Percentiles rank a stretch among this genome's conserved stretches.
phyloP scores from a whole-genome alignment of 2,329 filamentous ascomycete species.

The Diaporthe velutina region DNA sequence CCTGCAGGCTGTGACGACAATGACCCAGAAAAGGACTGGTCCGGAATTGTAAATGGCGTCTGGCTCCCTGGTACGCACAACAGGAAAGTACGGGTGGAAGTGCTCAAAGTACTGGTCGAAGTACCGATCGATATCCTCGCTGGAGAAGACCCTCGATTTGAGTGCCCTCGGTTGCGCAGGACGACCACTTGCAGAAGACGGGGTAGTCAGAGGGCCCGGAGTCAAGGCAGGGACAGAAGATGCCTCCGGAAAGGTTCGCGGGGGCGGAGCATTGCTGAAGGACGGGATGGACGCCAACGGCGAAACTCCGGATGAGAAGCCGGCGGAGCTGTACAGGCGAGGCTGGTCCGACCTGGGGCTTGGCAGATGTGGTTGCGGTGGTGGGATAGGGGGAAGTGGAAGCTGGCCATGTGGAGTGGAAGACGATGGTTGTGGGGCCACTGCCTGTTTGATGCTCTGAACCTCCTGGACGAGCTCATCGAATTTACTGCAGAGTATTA shows the following conservation, averaged over 20 bases:
- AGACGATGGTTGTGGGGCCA: conserved; percentile 47
- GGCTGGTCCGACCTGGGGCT: conserved; percentile 8
- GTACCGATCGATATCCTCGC: conserved; percentile 68
- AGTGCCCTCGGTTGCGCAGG: conserved; percentile 58
- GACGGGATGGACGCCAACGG: conserved; percentile 39
- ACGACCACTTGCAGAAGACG: conserved; percentile 43
- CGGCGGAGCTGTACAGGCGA: conserved; percentile 31
- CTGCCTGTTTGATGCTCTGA: conserved; percentile 66
- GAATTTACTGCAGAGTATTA: conserved; percentile 58
- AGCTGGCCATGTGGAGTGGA: conserved; percentile 27
- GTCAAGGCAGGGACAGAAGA: conserved; percentile 39
- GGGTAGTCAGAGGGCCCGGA: conserved; percentile 48
- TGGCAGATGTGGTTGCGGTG: conserved; percentile 37
- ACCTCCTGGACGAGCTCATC: conserved; percentile 68
- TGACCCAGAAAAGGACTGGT: conserved; percentile 67
- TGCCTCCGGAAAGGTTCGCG: conserved; percentile 32
- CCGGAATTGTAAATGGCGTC: conserved; percentile 63
- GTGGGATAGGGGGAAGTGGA: conserved; percentile 40
- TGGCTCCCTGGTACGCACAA: conserved; percentile 63
- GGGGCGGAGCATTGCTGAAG: conserved; percentile 42
- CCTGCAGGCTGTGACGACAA: conserved; percentile 63
- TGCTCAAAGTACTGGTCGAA: conserved; percentile 68
- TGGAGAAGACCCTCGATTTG: conserved; percentile 61
- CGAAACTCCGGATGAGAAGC: conserved; percentile 30
- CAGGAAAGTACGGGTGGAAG: conserved; percentile 66